Conservation (phyloP, 495 filamentous ascomycete genomes). For the Astrothelium macrocarpum region DNA sequence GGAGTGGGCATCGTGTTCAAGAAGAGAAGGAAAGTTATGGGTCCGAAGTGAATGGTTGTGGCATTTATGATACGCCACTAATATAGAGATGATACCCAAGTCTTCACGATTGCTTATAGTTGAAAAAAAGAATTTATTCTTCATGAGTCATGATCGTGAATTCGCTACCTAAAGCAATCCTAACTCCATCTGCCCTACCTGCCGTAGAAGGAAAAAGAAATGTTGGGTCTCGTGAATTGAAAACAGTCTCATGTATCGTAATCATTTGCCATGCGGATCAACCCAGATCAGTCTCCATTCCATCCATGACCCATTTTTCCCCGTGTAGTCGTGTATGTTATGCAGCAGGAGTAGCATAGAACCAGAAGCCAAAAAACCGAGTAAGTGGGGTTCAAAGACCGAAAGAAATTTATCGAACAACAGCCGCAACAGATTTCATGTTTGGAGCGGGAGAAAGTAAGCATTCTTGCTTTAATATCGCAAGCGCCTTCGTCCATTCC, state of each 20-base stretch:
- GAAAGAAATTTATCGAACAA: neutral
- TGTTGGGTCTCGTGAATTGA: neutral
- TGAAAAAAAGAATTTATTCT: neutral
- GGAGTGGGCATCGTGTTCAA: conserved; percentile 63
- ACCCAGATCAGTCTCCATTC: too few species aligned
- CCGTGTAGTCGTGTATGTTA: neutral
- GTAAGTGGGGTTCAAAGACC: too few species aligned
- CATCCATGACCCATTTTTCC: neutral
- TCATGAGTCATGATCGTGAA: neutral
- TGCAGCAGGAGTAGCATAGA: neutral
- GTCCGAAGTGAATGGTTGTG: neutral
- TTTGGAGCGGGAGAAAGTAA: neutral
- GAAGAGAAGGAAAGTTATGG: conserved; percentile 54
- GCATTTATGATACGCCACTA: neutral
- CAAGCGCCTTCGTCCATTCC: neutral
- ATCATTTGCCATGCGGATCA: neutral
- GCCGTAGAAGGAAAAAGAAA: neutral
- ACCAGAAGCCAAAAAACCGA: too few species aligned
- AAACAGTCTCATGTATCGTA: neutral
- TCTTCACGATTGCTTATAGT: too few species aligned
- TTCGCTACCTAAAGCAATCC: neutral
- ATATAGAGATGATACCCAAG: neutral
- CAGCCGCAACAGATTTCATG: neutral
- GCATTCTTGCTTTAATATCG: neutral
- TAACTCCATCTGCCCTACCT: neutral